Evolutionary conservation across 2,329 filamentous ascomycete species (phyloP).

Genomic region (Thelonectria discophora): DNA sequence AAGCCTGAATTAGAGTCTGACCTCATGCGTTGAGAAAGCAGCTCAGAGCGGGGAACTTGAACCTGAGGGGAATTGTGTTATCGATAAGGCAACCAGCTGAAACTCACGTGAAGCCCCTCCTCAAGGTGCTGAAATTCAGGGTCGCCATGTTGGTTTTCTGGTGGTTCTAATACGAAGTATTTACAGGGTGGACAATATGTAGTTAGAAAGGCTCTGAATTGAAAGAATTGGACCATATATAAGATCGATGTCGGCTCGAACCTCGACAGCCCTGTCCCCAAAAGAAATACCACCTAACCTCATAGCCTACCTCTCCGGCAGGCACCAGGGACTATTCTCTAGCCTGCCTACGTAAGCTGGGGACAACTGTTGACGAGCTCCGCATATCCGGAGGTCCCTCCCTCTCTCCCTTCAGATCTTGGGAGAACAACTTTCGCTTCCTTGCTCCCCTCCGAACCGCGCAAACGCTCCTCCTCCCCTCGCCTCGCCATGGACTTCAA

Average conservation of each 20-base stretch:
- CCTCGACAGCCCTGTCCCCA: too few relatives aligned
- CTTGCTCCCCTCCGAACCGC: not conserved
- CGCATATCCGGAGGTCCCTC: not conserved
- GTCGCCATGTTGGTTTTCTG: too few relatives aligned
- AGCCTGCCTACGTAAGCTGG: not conserved
- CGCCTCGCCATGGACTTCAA: constrained; percentile 67
- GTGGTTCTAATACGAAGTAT: too few relatives aligned
- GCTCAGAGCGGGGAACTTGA: too few relatives aligned
- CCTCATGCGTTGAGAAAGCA: too few relatives aligned
- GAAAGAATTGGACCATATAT: not conserved
- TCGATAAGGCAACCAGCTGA: not conserved
- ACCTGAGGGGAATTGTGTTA: too few relatives aligned
- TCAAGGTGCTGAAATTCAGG: too few relatives aligned
- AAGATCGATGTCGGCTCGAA: too few relatives aligned
- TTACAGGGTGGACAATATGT: too few relatives aligned
- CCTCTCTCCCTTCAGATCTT: not conserved
- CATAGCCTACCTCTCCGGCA: not conserved
- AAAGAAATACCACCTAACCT: too few relatives aligned
- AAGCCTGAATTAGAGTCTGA: too few relatives aligned
- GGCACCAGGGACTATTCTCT: not conserved
- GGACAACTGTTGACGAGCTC: not conserved
- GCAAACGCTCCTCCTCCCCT: not conserved
- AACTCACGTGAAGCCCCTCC: not conserved
- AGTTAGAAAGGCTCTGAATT: not conserved
- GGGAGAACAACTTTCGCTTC: not conserved